Evolutionary conservation across 2,329 filamentous ascomycete species (phyloP), one percentile per base, ranked within the genome.

Genomic region (Cladosporium austrohemisphaericum): DNA sequence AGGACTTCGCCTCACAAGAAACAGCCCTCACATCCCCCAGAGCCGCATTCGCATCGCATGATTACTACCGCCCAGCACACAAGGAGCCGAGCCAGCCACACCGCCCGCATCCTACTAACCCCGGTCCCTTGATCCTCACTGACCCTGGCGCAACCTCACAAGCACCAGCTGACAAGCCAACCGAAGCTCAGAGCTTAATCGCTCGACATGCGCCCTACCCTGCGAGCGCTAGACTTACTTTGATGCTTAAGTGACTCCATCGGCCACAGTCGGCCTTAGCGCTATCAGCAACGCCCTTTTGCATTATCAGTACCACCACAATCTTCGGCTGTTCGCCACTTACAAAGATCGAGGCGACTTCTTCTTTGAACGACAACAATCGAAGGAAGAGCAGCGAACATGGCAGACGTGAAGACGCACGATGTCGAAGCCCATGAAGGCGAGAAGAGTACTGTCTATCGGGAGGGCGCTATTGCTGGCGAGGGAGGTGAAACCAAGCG

Each of bases 401-500:
- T 43, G 40, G 31, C 41, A 35, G 8, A 11, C 13, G 18, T 25
- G 22, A 45, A 45, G 9, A 26, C n/a, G 41, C 31, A 26, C 22
- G 41, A 45, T 14, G 13, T 32, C 13, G 41, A 36, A 18, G 10
- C 8, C 4, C 20, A 26, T 19, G 41, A 22, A 11, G 19, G n/a
- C 20, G 29, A 26, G 20, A 26, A 20, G 9, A 25, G 14, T 14
- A 23, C 20, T 16, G 25, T 14, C 13, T 45, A 45, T 22, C 29
- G 41, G 19, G 43, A 46, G 23, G 43, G 43, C 10, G 43, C 32
- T 7, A 37, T 46, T 32, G 32, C 32, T 26, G 43, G 23, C 14
- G 38, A 28, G 9, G 25, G 22, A 8, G 43, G 32, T 20, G 43
- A 46, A 14, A 46, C 32, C n/a, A 35, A 35, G 10, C 46, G 58